Conservation (phyloP, 768 basidiomycete genomes). For the Cystofilobasidium bisporidii region DNA sequence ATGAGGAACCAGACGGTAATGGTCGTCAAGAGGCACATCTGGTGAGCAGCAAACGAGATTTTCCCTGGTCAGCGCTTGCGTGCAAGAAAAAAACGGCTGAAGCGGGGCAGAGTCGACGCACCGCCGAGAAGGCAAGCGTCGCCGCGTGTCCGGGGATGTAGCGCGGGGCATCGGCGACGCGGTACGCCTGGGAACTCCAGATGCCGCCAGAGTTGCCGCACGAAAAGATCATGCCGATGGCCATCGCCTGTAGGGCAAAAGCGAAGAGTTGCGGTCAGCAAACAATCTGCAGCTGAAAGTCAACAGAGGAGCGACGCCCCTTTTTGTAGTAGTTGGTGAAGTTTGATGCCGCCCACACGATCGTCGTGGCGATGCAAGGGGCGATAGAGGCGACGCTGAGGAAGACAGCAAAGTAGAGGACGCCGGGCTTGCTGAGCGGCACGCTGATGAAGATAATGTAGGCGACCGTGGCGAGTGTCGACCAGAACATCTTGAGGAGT, state of each 20-base stretch:
- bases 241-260: conserved; percentile 33
- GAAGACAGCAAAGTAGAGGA: conserved; percentile 39
- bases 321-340: conserved; percentile 37
- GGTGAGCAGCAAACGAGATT: neutral
- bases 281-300: no score
- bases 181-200: conserved; percentile 36
- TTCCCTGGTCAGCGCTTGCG: neutral
- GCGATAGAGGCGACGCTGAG: conserved; percentile 36
- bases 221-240: conserved; percentile 39
- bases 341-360: conserved; percentile 39
- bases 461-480: conserved; percentile 35
- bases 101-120: conserved; percentile 17
- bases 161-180: conserved; percentile 34
- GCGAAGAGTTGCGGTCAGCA: neutral
- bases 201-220: conserved; percentile 40
- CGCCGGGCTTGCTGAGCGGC: conserved; percentile 28
- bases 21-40: conserved; percentile 34
- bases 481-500: conserved; percentile 26
- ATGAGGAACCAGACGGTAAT: conserved; percentile 34
- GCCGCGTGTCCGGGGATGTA: conserved; percentile 38
- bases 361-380: conserved; percentile 40
- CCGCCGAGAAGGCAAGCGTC: conserved; percentile 35
- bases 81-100: neutral
- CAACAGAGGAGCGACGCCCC: neutral
- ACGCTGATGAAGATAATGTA: conserved; percentile 37